Evolutionary conservation across 257 asterid species (phyloP), one percentile per base, ranked within the genome.

Genomic region (Solanum tacnaense): DNA sequence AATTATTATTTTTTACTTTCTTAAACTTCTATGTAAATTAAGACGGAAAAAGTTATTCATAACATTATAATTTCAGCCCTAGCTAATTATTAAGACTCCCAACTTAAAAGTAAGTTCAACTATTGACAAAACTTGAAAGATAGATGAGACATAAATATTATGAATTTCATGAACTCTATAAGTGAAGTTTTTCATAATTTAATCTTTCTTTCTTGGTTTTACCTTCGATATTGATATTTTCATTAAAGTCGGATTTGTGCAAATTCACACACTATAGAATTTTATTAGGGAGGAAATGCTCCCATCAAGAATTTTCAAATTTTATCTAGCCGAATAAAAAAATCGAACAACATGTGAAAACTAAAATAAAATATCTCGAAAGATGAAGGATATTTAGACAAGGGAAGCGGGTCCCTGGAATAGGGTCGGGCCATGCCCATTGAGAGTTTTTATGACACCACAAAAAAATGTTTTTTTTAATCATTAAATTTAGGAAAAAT

Each of bases 281-380:
- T 56, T 56, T 18, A 20, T 56, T 56, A 0, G n/a, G 4, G 0
- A 21, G 65, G 1, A 56, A 56, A 7, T 4, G 0, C n/a, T 7
- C 5, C 3, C 2, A 49, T 20, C 5, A 56, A 56, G 0, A 56
- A 20, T 0, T 5, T 20, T 67, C 7, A 67, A 25, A 67, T 67
- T 25, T 67, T 10, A 12, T 25, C 9, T 11, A 62, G 13, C 3
- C 15, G 5, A 62, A 62, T 9, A 0, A 1, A 62, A 62, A 23
- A 21, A 62, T 62, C 7, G 5, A 62, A 62, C 6, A 20, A 20
- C 4, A 5, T 0, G 7, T 67, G 35, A 27, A 68, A 46, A 46
- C 7, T 46, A 46, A 46, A 46, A 46, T 46, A 46, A 46, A 46
- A 46, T 46, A 5, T 13, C 7, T 13, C 2, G 20, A 13, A 46